phyloP scores from a whole-genome alignment of 2,329 filamentous ascomycete genomes.

The Penicillium frequentans region DNA sequence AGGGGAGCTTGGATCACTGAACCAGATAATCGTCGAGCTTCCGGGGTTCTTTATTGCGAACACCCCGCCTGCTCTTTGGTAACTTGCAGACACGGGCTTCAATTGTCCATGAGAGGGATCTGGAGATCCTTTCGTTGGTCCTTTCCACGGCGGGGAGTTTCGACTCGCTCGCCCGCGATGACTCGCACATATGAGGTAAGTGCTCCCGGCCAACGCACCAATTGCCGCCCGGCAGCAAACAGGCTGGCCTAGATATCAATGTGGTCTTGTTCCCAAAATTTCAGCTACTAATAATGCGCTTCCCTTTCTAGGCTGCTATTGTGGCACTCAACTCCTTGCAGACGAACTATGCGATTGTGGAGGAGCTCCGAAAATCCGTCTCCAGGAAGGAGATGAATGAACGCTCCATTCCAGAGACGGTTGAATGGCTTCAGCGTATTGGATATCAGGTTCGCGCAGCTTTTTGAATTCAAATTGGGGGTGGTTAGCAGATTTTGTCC shows the following conservation, averaged over 20 bases:
- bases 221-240: background rate
- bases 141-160: slow-evolving; percentile 28
- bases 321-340: slow-evolving; percentile 73
- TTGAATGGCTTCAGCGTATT: slow-evolving; percentile 71
- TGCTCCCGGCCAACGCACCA: background rate
- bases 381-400: slow-evolving; percentile 73
- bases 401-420: slow-evolving; percentile 77
- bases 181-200: slow-evolving; percentile 42
- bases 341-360: slow-evolving; percentile 74
- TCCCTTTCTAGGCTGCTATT: slow-evolving; percentile 62
- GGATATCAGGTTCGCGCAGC: slow-evolving; percentile 65
- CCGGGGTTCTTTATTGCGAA: slow-evolving; percentile 10
- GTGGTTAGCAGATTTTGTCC: background rate
- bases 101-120: slow-evolving; percentile 31
- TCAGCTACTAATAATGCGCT: background rate
- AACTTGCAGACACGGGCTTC: slow-evolving; percentile 12
- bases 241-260: background rate
- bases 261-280: background rate
- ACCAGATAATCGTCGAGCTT: slow-evolving; percentile 17
- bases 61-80: slow-evolving; percentile 15
- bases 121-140: slow-evolving; percentile 19
- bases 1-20: slow-evolving; percentile 16
- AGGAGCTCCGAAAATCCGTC: slow-evolving; percentile 66
- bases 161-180: slow-evolving; percentile 33
- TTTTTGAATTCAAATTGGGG: background rate